phyloP scores from a whole-genome alignment of 768 basidiomycete species.

The Trametes elegans region DNA sequence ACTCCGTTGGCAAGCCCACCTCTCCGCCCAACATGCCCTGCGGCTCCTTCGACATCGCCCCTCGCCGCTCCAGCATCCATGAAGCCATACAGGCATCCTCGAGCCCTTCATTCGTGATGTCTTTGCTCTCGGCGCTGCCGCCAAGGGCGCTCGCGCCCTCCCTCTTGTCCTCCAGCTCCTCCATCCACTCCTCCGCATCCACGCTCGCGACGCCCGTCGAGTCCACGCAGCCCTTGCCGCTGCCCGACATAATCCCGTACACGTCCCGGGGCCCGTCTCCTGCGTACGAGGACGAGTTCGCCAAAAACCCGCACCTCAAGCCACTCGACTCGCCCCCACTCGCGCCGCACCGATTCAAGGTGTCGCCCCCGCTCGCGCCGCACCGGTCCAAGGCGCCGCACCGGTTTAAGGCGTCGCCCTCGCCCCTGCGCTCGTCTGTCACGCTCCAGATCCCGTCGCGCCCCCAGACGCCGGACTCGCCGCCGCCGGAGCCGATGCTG shows the following conservation, averaged over 20 bases:
- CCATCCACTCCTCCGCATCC: slow-evolving; percentile 20
- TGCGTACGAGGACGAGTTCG: slow-evolving; percentile 14
- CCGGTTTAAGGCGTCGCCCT: slow-evolving; percentile 2
- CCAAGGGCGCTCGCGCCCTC: slow-evolving; percentile 8
- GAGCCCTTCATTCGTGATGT: slow-evolving; percentile 13
- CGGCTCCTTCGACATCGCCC: slow-evolving; percentile 20
- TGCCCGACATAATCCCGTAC: slow-evolving; percentile 22
- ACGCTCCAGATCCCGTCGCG: slow-evolving; percentile 14
- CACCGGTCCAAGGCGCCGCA: too few relatives aligned
- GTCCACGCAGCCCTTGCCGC: slow-evolving; percentile 1
- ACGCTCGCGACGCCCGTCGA: slow-evolving; percentile 25
- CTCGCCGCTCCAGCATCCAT: slow-evolving; percentile 13
- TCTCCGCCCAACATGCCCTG: slow-evolving; percentile 19
- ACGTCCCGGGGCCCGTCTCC: slow-evolving; percentile 17
- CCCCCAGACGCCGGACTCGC: slow-evolving; percentile 19
- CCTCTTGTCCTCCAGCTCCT: slow-evolving; percentile 20
- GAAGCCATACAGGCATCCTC: slow-evolving; percentile 15
- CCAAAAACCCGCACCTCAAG: slow-evolving; percentile 4
- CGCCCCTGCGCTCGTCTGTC: slow-evolving; percentile 1
- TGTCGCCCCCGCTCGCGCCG: slow-evolving; percentile 13
- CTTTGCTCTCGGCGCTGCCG: slow-evolving; percentile 1
- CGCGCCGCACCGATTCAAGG: too few relatives aligned
- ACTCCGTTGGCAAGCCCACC: slow-evolving; percentile 25
- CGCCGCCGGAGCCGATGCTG: slow-evolving; percentile 24
- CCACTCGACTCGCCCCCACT: too few relatives aligned